Evolutionary conservation across 1,284 basidiomycete genomes (phyloP).

Genomic region (Phlebopus sp.): DNA sequence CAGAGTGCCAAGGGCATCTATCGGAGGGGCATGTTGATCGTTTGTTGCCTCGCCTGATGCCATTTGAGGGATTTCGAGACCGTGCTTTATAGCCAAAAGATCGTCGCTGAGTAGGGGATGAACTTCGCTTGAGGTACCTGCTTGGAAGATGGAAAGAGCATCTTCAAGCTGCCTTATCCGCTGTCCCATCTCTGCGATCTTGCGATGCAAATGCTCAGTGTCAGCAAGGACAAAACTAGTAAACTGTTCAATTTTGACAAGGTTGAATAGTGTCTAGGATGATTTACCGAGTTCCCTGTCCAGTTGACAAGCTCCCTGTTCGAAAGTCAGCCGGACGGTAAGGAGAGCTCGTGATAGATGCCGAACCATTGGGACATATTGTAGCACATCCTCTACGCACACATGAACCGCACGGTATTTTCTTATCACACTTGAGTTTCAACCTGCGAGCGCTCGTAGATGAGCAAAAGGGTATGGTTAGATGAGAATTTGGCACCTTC

Average conservation of each 20-base stretch:
- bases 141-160: constrained; percentile 61
- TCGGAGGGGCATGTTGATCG: constrained; percentile 32
- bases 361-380: constrained; percentile 50
- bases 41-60: constrained; percentile 22
- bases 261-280: not conserved
- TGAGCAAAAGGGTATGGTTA: not conserved
- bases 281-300: constrained; percentile 52
- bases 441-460: constrained; percentile 36
- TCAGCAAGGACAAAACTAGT: constrained; percentile 64
- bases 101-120: constrained; percentile 68
- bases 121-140: constrained; percentile 53
- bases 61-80: constrained; percentile 37
- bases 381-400: constrained; percentile 42
- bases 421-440: constrained; percentile 71
- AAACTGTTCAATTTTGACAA: not conserved
- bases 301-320: constrained; percentile 50
- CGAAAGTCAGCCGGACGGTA: constrained; percentile 2
- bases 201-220: constrained; percentile 65
- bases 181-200: constrained; percentile 70
- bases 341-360: not conserved
- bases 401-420: constrained; percentile 52
- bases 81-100: constrained; percentile 58
- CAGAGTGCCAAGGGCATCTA: constrained; percentile 55
- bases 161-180: constrained; percentile 71
- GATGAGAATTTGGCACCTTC: constrained; percentile 31